Evolutionary conservation across 140 eudicot genomes (phyloP).

Genomic region (Senecio squalidus): DNA sequence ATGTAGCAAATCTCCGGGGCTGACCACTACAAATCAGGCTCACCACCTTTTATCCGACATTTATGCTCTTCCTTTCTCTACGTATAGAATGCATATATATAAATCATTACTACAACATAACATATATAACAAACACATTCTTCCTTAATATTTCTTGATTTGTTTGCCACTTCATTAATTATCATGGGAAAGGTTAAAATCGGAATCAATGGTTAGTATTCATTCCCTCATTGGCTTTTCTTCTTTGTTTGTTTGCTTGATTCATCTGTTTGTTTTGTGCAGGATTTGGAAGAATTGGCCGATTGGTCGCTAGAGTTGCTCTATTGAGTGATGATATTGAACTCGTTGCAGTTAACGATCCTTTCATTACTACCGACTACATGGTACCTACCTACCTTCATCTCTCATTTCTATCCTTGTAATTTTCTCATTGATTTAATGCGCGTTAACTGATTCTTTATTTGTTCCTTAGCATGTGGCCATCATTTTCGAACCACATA

Average conservation of each 20-base stretch:
- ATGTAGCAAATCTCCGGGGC: too few species aligned
- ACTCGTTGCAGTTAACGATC: slow-evolving; percentile 5
- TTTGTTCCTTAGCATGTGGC: too few species aligned
- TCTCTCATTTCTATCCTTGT: background rate
- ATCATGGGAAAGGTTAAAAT: slow-evolving; percentile 51
- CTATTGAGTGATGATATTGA: slow-evolving; percentile 4
- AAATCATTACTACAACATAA: too few species aligned
- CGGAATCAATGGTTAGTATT: slow-evolving; percentile 39
- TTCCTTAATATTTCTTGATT: background rate
- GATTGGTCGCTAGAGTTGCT: slow-evolving; percentile 10
- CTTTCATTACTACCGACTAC: slow-evolving; percentile 8
- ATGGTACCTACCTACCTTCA: background rate
- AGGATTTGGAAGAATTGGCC: slow-evolving; percentile 8
- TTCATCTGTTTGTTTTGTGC: background rate
- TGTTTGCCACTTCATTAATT: background rate
- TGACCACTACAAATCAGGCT: too few species aligned
- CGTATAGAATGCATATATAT: too few species aligned
- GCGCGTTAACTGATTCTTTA: too few species aligned
- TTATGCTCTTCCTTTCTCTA: too few species aligned
- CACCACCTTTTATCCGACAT: too few species aligned
- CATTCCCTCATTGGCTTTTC: background rate
- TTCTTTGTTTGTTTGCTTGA: background rate
- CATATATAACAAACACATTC: background rate
- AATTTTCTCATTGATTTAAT: too few species aligned
- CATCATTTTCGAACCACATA: too few species aligned